Conservation (phyloP, 2,329 filamentous ascomycete genomes). For the Diplocarpon rosae region DNA sequence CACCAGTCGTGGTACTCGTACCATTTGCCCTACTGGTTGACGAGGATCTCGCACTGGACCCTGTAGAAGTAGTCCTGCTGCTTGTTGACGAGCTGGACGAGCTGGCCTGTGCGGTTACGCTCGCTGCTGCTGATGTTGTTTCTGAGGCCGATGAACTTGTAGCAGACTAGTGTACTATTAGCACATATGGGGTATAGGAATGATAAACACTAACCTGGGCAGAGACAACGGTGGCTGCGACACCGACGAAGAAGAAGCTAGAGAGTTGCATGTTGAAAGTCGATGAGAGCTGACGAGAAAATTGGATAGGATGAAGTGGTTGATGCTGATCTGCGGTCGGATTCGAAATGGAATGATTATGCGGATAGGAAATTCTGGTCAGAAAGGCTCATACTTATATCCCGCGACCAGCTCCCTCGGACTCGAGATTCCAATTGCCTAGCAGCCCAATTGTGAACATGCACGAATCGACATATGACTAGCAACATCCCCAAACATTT, state of each 20-base stretch:
- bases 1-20: conserved; percentile 11
- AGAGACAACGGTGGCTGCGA: conserved; percentile 16
- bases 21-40: conserved; percentile 29
- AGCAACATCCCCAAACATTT: too few species aligned
- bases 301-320: neutral
- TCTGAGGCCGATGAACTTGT: conserved; percentile 1
- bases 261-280: conserved; percentile 22
- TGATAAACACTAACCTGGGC: conserved; percentile 3
- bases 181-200: neutral
- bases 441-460: too few species aligned
- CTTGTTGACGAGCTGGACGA: neutral
- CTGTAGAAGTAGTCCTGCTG: neutral
- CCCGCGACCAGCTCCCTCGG: too few species aligned
- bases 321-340: neutral
- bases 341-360: neutral
- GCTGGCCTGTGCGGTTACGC: neutral
- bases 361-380: neutral
- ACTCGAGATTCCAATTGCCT: too few species aligned
- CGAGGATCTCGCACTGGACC: neutral
- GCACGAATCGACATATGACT: too few species aligned
- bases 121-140: conserved; percentile 9
- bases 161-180: conserved; percentile 2
- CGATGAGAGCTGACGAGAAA: neutral
- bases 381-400: too few species aligned
- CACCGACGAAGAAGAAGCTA: conserved; percentile 16